Evolutionary conservation across 768 basidiomycete species (phyloP), one percentile per base, ranked within the genome.

Genomic region (Postia placenta): DNA sequence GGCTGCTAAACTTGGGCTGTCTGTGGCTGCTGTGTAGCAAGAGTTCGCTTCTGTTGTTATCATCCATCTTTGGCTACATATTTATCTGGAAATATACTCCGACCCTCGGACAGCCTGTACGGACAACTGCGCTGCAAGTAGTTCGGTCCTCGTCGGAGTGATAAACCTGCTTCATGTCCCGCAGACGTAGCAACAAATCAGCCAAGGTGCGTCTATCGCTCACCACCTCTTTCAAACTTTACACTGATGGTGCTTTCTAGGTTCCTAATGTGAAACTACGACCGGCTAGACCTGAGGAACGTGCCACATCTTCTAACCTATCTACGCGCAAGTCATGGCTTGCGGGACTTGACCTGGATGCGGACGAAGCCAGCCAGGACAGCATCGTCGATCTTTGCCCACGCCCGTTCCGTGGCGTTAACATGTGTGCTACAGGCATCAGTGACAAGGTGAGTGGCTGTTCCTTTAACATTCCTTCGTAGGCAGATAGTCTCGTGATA

Each of bases 261-360:
- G 87, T 91, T 14, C 87, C 88, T 2, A 85, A 85, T 70, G 88
- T 90, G 53, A 88, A 84, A 54, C 76, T 91, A 52, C 80, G 88
- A 17, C 87, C 87, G 2, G 80, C 67, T 45, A 56, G 49, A 17
- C 59, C 60, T 11, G 40, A 54, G 11, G 42, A 60, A 14, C 73
- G 64, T 24, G 11, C 24, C 3, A 26, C 22, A 66, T 42, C 77
- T 70, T 50, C 56, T 11, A 36, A 33, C 15, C 7, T 47, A 45
- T 54, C 50, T 49, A 70, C 74, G 53, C 73, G 76, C 50, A 66
- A 74, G 24, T 65, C 67, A 14, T 62, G 72, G n/a, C n/a, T n/a
- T 39, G 61, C 67, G 5, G 81, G 78, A 56, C 63, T 64, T 75
- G 79, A 55, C 37, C 48, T 46, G 42, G 61, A 58, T 4, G 39